Evolutionary conservation across 139 green algal species (phyloP).

Genomic region (Chlorella sp.): DNA sequence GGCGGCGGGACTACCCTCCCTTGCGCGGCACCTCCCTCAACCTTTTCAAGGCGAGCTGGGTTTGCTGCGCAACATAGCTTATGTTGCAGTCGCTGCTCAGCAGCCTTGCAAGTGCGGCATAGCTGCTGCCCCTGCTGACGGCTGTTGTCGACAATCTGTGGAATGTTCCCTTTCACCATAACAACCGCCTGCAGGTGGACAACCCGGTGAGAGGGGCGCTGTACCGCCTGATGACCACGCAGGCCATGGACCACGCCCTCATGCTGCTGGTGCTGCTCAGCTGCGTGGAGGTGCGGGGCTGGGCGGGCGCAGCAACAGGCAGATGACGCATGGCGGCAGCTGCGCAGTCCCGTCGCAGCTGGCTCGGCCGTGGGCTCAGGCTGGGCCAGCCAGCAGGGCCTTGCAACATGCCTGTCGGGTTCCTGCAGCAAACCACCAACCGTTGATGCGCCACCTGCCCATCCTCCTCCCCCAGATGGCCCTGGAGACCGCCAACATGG

Average conservation of each 20-base stretch:
- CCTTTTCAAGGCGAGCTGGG: constrained; percentile 50
- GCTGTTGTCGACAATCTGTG: background rate
- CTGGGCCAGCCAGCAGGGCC: no score
- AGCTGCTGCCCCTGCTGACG: no score
- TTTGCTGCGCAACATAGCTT: no score
- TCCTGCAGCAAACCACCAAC: no score
- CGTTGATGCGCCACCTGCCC: no score
- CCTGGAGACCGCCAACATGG: constrained; percentile 65
- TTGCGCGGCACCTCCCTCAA: constrained; percentile 41
- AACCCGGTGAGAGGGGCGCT: constrained; percentile 50
- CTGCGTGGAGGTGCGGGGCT: constrained; percentile 66
- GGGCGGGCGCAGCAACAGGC: no score
- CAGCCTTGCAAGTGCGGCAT: no score
- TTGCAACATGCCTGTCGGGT: no score
- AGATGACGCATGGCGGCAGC: no score
- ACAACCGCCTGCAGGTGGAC: constrained; percentile 32
- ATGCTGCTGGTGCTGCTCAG: constrained; percentile 74
- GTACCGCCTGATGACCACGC: constrained; percentile 41
- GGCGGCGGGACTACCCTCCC: constrained; percentile 18
- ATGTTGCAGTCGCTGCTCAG: no score
- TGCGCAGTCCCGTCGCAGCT: no score
- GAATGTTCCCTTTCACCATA: background rate
- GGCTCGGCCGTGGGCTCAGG: no score
- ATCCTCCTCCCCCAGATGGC: constrained; percentile 4
- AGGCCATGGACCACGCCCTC: constrained; percentile 75